Evolutionary conservation across 192 early-diverging fungal genomes (phyloP), one percentile per base, ranked within the genome.

Genomic region (Coemansia interrupta): DNA sequence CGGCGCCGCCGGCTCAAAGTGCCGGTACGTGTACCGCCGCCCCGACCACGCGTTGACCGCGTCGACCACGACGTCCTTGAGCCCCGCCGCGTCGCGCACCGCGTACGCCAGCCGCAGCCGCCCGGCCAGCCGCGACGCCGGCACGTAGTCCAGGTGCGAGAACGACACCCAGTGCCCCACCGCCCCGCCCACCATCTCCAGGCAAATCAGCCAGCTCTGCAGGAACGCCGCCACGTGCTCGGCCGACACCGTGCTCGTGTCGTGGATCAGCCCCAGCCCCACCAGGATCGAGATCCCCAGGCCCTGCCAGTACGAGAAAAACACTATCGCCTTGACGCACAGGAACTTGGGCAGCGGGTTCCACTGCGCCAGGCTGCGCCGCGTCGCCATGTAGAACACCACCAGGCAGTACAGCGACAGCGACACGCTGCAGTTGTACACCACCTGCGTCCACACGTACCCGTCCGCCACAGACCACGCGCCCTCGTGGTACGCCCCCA

Each of bases 291-390:
- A 86, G 40, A 97, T 83, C 8, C 84, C 80, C 39, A 97, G 61
- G 32, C 91, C 84, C 74, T 95, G 93, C 91, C 93, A 97, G 70
- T 91, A 97, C 1, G 92, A 91, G 63, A 97, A 90, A 65, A 96
- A 96, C 46, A 97, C 87, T 19, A 95, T 88, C 5, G 89, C 87
- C 73, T 97, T 97, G 62, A 97, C 85, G 60, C 89, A 92, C 30
- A 96, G 74, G 48, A 97, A 97, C 72, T 97, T 97, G 29, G 95
- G 92, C 47, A 97, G 61, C 14, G 95, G 95, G 43, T 90, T 78
- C 74, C 87, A 91, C 43, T 78, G 84, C 41, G 78, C 81, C 49
- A 93, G 71, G 66, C 89, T 88, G 13, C 84, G 73, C 47, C 85
- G 82, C 6, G 86, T 88, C n/a, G 87, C 86, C 81, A 88, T 83